These are phyloP conservation scores for Pulveroboletus sp. DNA, from an alignment of 768 basidiomycete genomes.

Conservation along the genomic window DNA sequence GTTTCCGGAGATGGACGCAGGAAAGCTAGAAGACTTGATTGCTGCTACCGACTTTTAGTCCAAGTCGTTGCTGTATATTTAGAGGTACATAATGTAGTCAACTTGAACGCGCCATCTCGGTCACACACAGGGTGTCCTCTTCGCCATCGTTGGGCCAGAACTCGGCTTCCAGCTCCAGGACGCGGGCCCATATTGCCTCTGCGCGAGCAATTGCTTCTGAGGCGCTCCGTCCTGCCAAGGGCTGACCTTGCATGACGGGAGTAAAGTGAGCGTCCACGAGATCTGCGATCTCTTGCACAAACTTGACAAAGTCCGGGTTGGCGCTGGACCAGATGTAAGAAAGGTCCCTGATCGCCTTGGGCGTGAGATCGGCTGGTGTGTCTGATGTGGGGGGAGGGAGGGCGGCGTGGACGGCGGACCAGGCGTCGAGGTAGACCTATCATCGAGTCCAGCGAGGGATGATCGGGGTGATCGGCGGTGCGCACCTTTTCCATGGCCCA, in stretches of 20 bases:
- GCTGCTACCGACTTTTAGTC: background rate
- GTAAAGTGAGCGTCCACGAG: constrained; percentile 41
- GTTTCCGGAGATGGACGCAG: background rate
- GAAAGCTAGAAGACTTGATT: background rate
- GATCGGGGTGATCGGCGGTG: background rate
- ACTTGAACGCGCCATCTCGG: background rate
- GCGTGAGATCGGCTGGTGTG: constrained; percentile 11
- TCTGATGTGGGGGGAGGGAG: background rate
- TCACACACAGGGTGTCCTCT: constrained; percentile 16
- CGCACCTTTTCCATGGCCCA: constrained; percentile 78
- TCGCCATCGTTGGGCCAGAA: constrained; percentile 56
- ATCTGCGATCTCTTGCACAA: constrained; percentile 47
- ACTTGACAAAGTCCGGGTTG: constrained; percentile 45
- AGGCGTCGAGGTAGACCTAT: constrained; percentile 68
- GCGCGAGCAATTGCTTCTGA: constrained; percentile 28
- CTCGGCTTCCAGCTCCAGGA: constrained; percentile 54
- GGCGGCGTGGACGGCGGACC: constrained; percentile 45
- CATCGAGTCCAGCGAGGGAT: background rate
- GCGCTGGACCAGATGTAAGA: constrained; percentile 56
- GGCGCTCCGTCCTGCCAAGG: constrained; percentile 11
- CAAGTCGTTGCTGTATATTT: no score
- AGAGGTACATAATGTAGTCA: no score
- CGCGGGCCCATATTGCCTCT: constrained; percentile 53
- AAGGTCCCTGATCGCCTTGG: constrained; percentile 42
- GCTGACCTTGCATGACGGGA: constrained; percentile 34